Evolutionary conservation across 257 asterid genomes (phyloP).

Genomic region (Primulina tabacum): DNA sequence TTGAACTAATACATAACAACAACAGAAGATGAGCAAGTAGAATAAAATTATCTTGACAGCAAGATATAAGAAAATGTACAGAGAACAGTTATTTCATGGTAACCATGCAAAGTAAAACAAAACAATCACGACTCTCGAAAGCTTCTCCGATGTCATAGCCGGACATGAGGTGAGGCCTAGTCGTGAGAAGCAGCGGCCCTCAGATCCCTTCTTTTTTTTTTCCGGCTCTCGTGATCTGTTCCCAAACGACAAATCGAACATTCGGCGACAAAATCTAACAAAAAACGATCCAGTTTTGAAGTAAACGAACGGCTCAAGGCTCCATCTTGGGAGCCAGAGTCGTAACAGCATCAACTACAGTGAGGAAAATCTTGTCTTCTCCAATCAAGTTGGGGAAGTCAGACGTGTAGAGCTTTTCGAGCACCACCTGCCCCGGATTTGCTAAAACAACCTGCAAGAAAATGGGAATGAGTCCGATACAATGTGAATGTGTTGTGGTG

Average conservation of each 20-base stretch:
- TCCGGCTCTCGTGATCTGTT: no score
- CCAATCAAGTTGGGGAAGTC: conserved; percentile 31
- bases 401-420: conserved; percentile 45
- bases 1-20: no score
- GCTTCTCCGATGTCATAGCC: not conserved
- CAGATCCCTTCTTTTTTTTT: no score
- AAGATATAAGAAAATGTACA: no score
- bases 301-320: not conserved
- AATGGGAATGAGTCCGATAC: not conserved
- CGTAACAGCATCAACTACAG: conserved; percentile 27
- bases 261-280: no score
- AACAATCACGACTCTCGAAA: not conserved
- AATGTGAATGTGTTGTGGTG: not conserved
- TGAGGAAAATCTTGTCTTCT: conserved; percentile 43
- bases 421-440: conserved; percentile 39
- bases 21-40: no score
- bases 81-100: not conserved
- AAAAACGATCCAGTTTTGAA: not conserved
- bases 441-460: not conserved
- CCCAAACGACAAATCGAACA: no score
- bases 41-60: no score
- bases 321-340: not conserved
- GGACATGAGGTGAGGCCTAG: not conserved
- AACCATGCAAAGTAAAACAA: not conserved
- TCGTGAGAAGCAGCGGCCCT: no score